phyloP scores from a whole-genome alignment of 164 flowering plant genomes.

The Umbellularia californica region DNA sequence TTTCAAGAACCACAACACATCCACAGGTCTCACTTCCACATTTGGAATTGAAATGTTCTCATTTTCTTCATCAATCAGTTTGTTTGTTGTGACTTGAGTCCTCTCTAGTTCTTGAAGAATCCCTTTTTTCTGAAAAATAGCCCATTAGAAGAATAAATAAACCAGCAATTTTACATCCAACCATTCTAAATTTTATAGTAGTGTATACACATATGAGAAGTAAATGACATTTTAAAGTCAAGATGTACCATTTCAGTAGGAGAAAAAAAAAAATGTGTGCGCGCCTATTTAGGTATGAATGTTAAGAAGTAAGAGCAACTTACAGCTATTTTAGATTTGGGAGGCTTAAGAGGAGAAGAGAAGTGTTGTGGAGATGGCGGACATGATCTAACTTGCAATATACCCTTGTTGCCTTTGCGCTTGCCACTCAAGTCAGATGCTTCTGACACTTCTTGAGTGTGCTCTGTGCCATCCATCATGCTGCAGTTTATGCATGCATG shows the following conservation, averaged over 20 bases:
- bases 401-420: constrained; percentile 28
- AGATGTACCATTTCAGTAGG: too few relatives aligned
- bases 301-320: not conserved
- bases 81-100: not conserved
- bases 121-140: constrained; percentile 37
- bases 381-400: constrained; percentile 45
- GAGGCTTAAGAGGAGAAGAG: constrained; percentile 37
- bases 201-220: too few relatives aligned
- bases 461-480: constrained; percentile 41
- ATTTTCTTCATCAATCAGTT: constrained; percentile 6
- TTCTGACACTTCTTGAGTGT: constrained; percentile 20
- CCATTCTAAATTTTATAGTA: not conserved
- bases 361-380: constrained; percentile 86
- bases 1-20: constrained; percentile 70
- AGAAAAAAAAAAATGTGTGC: too few relatives aligned
- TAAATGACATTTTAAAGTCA: too few relatives aligned
- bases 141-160: not conserved
- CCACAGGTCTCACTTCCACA: constrained; percentile 36
- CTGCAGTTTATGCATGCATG: constrained; percentile 20
- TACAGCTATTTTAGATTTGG: constrained; percentile 39
- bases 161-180: not conserved
- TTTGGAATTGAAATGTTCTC: constrained; percentile 10
- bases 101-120: constrained; percentile 40
- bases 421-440: constrained; percentile 32
- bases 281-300: not conserved